A percentile compares a stretch with the other conserved stretches of the same genome.
Conservation (phyloP, 805 yeast species). For the Lipomyces japonicus region DNA sequence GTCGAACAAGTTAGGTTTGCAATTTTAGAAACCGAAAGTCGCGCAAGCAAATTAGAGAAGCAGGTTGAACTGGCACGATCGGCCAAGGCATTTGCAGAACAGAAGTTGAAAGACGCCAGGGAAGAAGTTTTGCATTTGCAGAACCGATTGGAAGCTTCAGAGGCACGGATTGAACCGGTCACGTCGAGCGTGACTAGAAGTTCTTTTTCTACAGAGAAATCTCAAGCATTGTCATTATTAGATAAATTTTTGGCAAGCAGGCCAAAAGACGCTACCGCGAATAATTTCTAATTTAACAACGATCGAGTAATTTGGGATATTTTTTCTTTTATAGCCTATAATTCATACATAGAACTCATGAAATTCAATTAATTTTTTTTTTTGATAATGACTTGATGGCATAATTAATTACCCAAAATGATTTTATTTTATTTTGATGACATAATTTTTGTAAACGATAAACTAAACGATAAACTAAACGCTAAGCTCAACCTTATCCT, state of each 20-base stretch:
- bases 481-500: constrained; percentile 69
- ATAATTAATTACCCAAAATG: background rate
- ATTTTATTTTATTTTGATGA: no score
- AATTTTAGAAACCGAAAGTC: constrained; percentile 11
- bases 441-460: background rate
- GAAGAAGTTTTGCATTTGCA: constrained; percentile 10
- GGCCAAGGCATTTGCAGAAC: constrained; percentile 6
- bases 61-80: constrained; percentile 13
- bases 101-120: constrained; percentile 5
- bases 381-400: background rate
- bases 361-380: background rate
- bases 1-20: constrained; percentile 16
- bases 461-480: constrained; percentile 50
- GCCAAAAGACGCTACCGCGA: background rate
- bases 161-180: constrained; percentile 8
- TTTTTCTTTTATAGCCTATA: background rate
- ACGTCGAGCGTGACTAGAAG: constrained; percentile 4
- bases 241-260: constrained; percentile 18
- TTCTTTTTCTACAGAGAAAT: constrained; percentile 5
- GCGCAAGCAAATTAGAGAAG: constrained; percentile 8
- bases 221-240: constrained; percentile 11
- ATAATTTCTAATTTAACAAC: no score
- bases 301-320: background rate
- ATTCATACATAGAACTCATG: background rate
- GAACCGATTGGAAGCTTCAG: constrained; percentile 13